Base-by-base conservation (phyloP, 1,139 yeast genomes). In the Nakaseomyces kungkrabaensis region DNA sequence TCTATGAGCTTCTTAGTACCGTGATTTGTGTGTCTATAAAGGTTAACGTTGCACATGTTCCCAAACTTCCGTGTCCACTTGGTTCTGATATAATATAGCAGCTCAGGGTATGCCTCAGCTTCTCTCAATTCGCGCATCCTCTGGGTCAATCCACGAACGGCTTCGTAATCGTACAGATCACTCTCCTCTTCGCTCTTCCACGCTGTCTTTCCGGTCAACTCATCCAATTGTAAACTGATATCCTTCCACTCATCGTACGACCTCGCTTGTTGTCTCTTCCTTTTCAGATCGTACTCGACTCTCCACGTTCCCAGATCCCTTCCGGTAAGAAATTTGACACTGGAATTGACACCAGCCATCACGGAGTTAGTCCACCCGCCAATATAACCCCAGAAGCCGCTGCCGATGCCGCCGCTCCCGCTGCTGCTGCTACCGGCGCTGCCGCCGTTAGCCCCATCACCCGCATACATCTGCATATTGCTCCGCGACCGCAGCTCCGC, bases 1-100 rank as follows among this genome's bases (percentile, higher is more conserved):
- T 89, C 96, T 45, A 92, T 86, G 42, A 90, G 71, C 43, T 66
- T 66, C 63, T 92, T 92, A 0, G 98, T 90, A 1, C 98, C 98
- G 11, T 85, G 85, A 60, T 80, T 82, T 1, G 94, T 79, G 59
- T 85, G 87, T 43, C 85, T 71, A 66, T 87, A 92, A 24, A 92
- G 72, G 59, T 82, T 77, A 27, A 82, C 78, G 65, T 89, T 87
- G 0, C 96, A 96, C 76, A 90, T 87, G 58, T 88, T 85, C 0
- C 96, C 97, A 54, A 87, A 68, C 61, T 90, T 87, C 53, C 98
- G 72, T 5, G 81, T 79, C 85, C 96, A 84, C 32, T 85, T 80
- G 0, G 97, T 90, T 50, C 97, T 69, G 8, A 92, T 79, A 26
- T 86, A 71, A 60, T 86, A 87, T 27, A 90, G 68, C 38, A 92